Conservation (phyloP, 2,329 filamentous ascomycete genomes). For the Ophiostoma sp. region DNA sequence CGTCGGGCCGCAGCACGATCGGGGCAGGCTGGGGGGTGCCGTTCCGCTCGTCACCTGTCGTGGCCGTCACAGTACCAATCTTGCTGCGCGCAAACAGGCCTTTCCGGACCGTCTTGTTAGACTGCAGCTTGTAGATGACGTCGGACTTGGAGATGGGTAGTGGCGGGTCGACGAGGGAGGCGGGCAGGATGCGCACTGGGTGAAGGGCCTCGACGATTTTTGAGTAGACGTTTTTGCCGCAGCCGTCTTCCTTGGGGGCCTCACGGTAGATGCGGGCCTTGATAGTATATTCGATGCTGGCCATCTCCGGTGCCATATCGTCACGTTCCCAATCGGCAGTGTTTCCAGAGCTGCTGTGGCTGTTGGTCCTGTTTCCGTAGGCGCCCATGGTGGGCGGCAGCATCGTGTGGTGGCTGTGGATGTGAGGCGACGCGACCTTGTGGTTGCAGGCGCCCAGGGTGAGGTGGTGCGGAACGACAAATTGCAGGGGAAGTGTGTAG, state of each 20-base stretch:
- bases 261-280: constrained; percentile 41
- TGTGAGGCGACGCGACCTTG: constrained; percentile 38
- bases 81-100: constrained; percentile 46
- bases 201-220: constrained; percentile 30
- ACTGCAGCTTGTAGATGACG: constrained; percentile 45
- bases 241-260: constrained; percentile 5
- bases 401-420: constrained; percentile 48
- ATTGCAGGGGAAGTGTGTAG: constrained; percentile 53
- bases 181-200: constrained; percentile 49
- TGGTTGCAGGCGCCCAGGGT: constrained; percentile 54
- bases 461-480: constrained; percentile 53
- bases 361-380: background rate
- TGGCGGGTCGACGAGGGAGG: constrained; percentile 46
- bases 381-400: constrained; percentile 49
- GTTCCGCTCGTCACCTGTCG: constrained; percentile 29
- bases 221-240: constrained; percentile 23
- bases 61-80: constrained; percentile 45
- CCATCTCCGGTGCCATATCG: constrained; percentile 52
- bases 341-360: background rate
- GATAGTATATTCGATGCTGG: constrained; percentile 48
- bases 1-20: constrained; percentile 48
- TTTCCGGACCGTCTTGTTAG: constrained; percentile 49
- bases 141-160: constrained; percentile 44
- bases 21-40: constrained; percentile 44
- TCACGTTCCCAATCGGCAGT: constrained; percentile 45